A percentile compares a stretch with the other conserved stretches of the same genome.
These are phyloP conservation scores for Pelagophyceae sp. DNA, from an alignment of 352 stramenopile species.

Conservation along the genomic window DNA sequence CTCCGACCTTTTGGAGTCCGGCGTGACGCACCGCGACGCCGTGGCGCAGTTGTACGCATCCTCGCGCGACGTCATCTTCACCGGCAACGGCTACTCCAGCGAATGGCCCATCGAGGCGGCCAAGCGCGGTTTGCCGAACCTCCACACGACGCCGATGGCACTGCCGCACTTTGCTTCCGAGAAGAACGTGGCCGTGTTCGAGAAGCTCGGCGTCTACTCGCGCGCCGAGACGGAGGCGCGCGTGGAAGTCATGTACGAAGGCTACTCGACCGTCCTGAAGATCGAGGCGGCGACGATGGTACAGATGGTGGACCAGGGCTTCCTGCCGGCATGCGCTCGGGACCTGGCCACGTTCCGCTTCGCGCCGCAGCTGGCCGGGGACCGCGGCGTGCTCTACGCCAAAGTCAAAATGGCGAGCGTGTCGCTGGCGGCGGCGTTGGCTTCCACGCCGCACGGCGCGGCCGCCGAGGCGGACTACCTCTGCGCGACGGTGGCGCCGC, in stretches of 20 bases:
- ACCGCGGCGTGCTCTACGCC: not conserved
- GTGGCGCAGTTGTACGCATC: slow-evolving; percentile 30
- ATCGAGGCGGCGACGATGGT: slow-evolving; percentile 35
- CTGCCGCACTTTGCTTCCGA: slow-evolving; percentile 26
- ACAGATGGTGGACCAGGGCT: slow-evolving; percentile 28
- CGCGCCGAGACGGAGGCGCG: slow-evolving; percentile 30
- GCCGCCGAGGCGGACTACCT: not conserved
- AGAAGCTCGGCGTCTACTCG: slow-evolving; percentile 27
- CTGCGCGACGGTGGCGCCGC: not conserved
- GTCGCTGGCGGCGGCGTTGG: not conserved
- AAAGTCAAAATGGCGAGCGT: not conserved
- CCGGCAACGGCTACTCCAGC: slow-evolving; percentile 35
- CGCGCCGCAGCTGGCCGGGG: not conserved
- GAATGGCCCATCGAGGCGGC: slow-evolving; percentile 32
- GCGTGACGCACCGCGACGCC: slow-evolving; percentile 26
- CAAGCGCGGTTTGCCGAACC: slow-evolving; percentile 33
- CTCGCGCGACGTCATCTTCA: slow-evolving; percentile 37
- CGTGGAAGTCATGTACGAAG: slow-evolving; percentile 32
- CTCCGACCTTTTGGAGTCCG: slow-evolving; percentile 28
- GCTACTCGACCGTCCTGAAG: slow-evolving; percentile 32
- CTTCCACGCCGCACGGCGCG: not conserved
- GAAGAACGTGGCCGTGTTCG: slow-evolving; percentile 35
- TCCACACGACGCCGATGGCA: slow-evolving; percentile 29
- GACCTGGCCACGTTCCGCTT: not conserved
- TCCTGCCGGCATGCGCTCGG: slow-evolving; percentile 27